Conservation (phyloP, 306 rosid genomes). For the Carpinus fangiana region DNA sequence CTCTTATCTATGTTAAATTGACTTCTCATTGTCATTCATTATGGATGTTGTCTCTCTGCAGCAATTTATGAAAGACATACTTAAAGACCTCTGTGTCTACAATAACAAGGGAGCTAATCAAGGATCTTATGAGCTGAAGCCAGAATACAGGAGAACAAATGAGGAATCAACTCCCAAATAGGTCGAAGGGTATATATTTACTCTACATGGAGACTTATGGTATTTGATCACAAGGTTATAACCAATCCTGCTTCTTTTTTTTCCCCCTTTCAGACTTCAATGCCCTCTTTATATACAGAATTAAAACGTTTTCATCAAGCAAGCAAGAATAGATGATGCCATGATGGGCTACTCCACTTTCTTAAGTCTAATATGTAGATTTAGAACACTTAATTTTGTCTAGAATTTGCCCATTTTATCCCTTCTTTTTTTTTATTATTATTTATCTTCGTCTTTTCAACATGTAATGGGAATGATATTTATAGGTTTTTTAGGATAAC, state of each 20-base stretch:
- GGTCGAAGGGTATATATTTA: slow-evolving; percentile 21
- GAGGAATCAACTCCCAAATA: slow-evolving; percentile 40
- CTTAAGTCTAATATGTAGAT: slow-evolving; percentile 10
- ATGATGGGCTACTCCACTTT: neutral
- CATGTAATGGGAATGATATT: neutral
- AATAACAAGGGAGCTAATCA: slow-evolving; percentile 87
- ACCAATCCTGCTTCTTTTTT: slow-evolving; percentile 7
- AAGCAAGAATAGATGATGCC: neutral
- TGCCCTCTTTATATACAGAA: neutral
- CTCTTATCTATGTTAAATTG: neutral
- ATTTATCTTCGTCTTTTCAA: neutral
- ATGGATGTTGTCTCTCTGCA: slow-evolving; percentile 40
- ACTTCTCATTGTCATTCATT: slow-evolving; percentile 18
- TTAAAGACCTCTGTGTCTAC: slow-evolving; percentile 82
- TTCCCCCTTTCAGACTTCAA: neutral
- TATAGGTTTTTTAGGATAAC: too few species aligned
- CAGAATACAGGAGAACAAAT: slow-evolving; percentile 70
- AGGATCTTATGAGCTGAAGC: slow-evolving; percentile 93
- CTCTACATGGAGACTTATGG: slow-evolving; percentile 3
- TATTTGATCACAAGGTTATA: neutral
- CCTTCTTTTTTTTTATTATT: neutral
- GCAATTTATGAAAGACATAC: slow-evolving; percentile 93
- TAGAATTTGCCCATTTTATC: neutral
- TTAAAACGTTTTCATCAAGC: neutral
- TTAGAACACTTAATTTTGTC: neutral